Evolutionary conservation across 2,329 filamentous ascomycete genomes (phyloP), one percentile per base, ranked within the genome.

Genomic region (Fusarium burgessii): DNA sequence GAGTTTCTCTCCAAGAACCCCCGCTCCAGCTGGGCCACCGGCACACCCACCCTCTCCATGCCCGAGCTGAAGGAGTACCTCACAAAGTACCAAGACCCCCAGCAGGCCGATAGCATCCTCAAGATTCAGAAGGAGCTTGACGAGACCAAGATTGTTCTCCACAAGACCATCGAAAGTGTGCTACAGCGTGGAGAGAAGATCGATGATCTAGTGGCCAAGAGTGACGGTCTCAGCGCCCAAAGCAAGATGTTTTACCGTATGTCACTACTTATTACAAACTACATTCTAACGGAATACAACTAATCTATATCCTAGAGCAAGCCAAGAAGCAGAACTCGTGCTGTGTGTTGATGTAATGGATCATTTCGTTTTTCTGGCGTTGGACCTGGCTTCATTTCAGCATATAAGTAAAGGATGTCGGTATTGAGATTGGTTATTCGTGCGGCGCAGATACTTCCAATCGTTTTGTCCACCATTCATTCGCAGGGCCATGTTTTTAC

Each of bases 221-320:
- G 93, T 77, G 94, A 97, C 76, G 93, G 91, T 15, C 83, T 99
- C 77, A 97, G 93, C 82, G 89, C 90, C 52, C 93, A 96, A 86
- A 97, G 94, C 84, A 98, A 97, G 88, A 95, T 97, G 92, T 99
- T 99, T 82, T 98, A 98, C 82, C 94, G 92, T 92, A 82, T 76
- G 87, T 83, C 25, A 10, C 18, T 23, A 17, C 32, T 52, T 58
- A 61, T 66, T 25, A 18, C 33, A 18, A 46, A 56, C 12, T 17
- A 25, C 20, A 11, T 8, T 41, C 54, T 52, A 17, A 20, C 20
- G 14, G 9, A 43, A 46, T 18, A 11, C 18, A 58, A 70, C 71
- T 35, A 52, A 45, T 27, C 23, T n/a, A 6, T 56, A 65, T 67
- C 32, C 20, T 57, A 87, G 85, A 84, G 80, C 83, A 91, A 86